A percentile compares a stretch with the other conserved stretches of the same genome.
These are phyloP conservation scores for Moelleriella libera DNA, from an alignment of 2,329 filamentous ascomycete genomes.

Conservation along the genomic window DNA sequence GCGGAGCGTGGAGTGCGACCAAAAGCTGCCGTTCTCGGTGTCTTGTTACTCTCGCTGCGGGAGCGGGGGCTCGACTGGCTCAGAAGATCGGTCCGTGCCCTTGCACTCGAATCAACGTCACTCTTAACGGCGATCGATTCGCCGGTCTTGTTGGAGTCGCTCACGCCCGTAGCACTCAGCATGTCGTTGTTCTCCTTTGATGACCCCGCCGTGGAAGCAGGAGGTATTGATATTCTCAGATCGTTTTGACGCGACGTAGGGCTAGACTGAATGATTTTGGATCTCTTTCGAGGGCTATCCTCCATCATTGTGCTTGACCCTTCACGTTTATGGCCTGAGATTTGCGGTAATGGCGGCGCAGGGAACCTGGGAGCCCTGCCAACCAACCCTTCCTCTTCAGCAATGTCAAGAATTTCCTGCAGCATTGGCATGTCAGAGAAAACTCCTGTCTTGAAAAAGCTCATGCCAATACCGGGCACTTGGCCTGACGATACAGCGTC, in stretches of 20 bases:
- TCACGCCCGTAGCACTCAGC: neutral
- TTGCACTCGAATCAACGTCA: neutral
- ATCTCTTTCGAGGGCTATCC: neutral
- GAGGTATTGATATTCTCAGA: neutral
- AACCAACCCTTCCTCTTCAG: slow-evolving; percentile 21
- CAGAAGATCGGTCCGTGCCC: neutral
- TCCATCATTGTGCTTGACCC: neutral
- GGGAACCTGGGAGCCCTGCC: slow-evolving; percentile 8
- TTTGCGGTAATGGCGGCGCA: neutral
- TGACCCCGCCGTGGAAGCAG: neutral
- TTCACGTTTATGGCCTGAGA: neutral
- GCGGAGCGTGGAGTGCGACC: neutral
- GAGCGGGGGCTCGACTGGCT: neutral
- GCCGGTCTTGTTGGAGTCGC: neutral
- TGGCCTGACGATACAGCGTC: neutral
- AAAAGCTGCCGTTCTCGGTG: neutral
- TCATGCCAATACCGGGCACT: slow-evolving; percentile 23
- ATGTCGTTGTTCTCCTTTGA: neutral
- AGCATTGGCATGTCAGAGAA: slow-evolving; percentile 23
- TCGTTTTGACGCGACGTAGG: neutral
- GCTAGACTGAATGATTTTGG: neutral
- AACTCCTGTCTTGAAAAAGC: slow-evolving; percentile 23
- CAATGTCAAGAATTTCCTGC: slow-evolving; percentile 23
- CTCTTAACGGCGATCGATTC: neutral
- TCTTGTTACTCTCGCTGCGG: neutral